These are phyloP conservation scores for Polygonum maritimum DNA, from an alignment of 148 eudicot genomes.

Conservation along the genomic window DNA sequence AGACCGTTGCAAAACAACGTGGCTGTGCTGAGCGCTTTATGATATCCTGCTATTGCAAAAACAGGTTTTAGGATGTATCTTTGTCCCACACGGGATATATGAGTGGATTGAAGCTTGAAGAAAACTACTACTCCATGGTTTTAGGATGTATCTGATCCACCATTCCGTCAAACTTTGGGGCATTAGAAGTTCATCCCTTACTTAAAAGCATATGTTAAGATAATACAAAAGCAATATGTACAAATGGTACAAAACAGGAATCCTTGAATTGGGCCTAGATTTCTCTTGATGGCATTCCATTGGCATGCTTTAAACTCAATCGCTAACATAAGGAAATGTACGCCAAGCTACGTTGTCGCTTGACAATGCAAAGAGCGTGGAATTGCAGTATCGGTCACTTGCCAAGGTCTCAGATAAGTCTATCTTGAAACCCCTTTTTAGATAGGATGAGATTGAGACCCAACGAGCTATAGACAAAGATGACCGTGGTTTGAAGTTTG, in stretches of 20 bases:
- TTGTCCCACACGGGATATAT: background rate
- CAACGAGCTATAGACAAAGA: conserved; percentile 36
- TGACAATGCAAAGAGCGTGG: conserved; percentile 86
- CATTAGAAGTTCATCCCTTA: no score
- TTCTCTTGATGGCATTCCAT: background rate
- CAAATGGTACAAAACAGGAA: no score
- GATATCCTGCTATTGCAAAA: no score
- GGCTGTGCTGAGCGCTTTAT: no score
- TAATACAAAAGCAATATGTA: background rate
- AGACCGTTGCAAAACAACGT: no score
- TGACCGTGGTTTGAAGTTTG: background rate
- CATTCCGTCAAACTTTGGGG: no score
- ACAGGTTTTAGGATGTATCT: background rate
- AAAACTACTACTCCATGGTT: no score
- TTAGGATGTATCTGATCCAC: no score
- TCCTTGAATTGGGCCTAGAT: background rate
- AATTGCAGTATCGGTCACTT: conserved; percentile 85
- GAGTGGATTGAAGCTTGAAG: background rate
- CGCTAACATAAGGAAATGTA: background rate
- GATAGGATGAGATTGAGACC: conserved; percentile 29
- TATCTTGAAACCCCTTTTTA: conserved; percentile 24
- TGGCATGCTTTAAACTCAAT: background rate
- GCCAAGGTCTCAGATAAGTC: conserved; percentile 48
- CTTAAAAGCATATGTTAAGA: background rate
- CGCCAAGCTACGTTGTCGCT: conserved; percentile 75